These are phyloP conservation scores for Steccherinum ochraceum DNA, from an alignment of 768 basidiomycete species.

Conservation along the genomic window DNA sequence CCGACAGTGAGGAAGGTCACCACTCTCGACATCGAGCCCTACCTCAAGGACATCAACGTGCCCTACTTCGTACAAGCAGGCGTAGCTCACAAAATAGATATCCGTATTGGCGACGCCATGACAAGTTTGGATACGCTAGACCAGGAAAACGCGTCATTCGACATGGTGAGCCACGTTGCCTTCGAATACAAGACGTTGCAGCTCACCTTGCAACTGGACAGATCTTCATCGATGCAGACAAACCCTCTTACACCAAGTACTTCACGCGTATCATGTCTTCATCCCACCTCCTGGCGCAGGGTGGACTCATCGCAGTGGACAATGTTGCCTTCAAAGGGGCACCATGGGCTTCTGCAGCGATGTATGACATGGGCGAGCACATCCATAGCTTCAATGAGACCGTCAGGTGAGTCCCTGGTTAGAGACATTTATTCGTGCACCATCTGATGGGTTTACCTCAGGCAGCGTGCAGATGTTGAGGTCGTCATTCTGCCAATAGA, in stretches of 20 bases:
- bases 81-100: conserved; percentile 10
- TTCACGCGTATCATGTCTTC: conserved; percentile 4
- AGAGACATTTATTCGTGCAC: not conserved
- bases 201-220: not conserved
- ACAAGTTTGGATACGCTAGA: conserved; percentile 5
- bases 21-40: conserved; percentile 11
- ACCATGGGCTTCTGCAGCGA: conserved; percentile 7
- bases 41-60: conserved; percentile 4
- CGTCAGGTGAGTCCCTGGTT: not conserved
- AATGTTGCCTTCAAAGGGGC: conserved; percentile 8
- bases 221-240: conserved; percentile 13
- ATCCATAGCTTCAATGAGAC: conserved; percentile 3
- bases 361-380: not conserved
- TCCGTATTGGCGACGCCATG: conserved; percentile 10
- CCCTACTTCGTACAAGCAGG: conserved; percentile 10
- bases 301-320: conserved; percentile 9
- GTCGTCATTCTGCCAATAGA: conserved; percentile 10
- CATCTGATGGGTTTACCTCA: not conserved
- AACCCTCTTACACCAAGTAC: conserved; percentile 6
- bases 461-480: conserved; percentile 6
- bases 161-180: conserved; percentile 5
- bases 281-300: conserved; percentile 3
- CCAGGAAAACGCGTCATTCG: conserved; percentile 6
- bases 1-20: conserved; percentile 7
- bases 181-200: not conserved